Conservation (phyloP, 352 stramenopile genomes). For the Phytophthora tentaculata region DNA sequence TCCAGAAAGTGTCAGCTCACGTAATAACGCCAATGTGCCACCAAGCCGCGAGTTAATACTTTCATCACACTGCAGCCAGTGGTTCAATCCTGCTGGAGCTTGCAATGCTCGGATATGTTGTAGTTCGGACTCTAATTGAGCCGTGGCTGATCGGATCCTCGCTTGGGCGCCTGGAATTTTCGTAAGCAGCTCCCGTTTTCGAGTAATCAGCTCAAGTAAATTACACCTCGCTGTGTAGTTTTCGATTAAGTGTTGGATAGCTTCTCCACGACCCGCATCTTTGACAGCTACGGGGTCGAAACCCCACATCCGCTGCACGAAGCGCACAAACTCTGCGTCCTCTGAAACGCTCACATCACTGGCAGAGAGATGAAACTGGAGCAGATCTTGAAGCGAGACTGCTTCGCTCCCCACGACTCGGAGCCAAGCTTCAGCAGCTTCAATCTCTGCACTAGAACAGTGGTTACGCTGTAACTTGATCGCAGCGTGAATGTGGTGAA, state of each 20-base stretch:
- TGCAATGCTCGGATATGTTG: conserved; percentile 33
- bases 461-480: conserved; percentile 57
- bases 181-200: conserved; percentile 35
- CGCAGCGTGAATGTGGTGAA: conserved; percentile 52
- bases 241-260: conserved; percentile 37
- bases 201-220: conserved; percentile 24
- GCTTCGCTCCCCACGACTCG: conserved; percentile 7
- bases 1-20: conserved; percentile 21
- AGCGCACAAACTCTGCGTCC: conserved; percentile 69
- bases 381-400: conserved; percentile 47
- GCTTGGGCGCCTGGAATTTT: conserved; percentile 32
- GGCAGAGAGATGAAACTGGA: conserved; percentile 51
- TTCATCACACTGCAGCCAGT: conserved; percentile 27
- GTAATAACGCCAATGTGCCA: conserved; percentile 11
- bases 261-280: conserved; percentile 39
- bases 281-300: conserved; percentile 44
- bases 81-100: conserved; percentile 25
- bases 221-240: conserved; percentile 36
- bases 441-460: conserved; percentile 44
- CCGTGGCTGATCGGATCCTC: conserved; percentile 24
- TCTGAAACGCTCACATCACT: conserved; percentile 56
- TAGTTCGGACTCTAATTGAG: conserved; percentile 25
- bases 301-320: conserved; percentile 65
- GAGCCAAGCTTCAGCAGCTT: conserved; percentile 46
- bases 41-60: conserved; percentile 27